Evolutionary conservation across 163 green algal species (phyloP), one percentile per base, ranked within the genome.

Genomic region (Prototheca cutis): DNA sequence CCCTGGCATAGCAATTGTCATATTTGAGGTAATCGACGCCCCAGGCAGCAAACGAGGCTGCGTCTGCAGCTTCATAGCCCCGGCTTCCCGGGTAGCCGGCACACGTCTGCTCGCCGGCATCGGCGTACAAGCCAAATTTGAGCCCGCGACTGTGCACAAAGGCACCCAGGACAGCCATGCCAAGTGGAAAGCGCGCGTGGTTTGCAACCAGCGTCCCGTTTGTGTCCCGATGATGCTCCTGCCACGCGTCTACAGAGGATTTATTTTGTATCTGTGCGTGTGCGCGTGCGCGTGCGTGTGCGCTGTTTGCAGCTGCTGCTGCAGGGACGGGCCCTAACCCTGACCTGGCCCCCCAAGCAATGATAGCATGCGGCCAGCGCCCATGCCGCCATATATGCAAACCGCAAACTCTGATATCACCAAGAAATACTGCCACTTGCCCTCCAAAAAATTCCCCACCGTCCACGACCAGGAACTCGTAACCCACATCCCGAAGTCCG

Each of bases 21-120:
- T 76, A 81, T 67, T 90, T 90, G 25, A 90, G 63, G 61, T 83
- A 86, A 59, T 90, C 83, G 4, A 89, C 74, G 21, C 76, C 83
- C 77, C 80, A 87, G 15, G 63, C 64, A 1, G 83, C 83, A 59
- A 84, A 89, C 2, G 63, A 71, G 23, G 65, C 33, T 3, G 83
- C 83, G 58, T 90, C 83, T 62, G 73, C 48, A 57, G 68, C 53
- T 69, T 89, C 84, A 58, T 85, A 63, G 3, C 75, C 79, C 48
- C 68, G 72, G 47, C 64, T 82, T 62, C 78, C 85, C 1, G 82
- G 77, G 55, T 81, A 89, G 7, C 74, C 68, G 40, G 78, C 73
- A 58, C 85, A 93, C 2, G 63, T 70, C 30, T 48, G 27, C 18
- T 18, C 4, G 6, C 56, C 56, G 0, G 56, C 40, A 6, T 61